Evolutionary conservation across 805 yeast genomes (phyloP).

Genomic region (Candida takata): DNA sequence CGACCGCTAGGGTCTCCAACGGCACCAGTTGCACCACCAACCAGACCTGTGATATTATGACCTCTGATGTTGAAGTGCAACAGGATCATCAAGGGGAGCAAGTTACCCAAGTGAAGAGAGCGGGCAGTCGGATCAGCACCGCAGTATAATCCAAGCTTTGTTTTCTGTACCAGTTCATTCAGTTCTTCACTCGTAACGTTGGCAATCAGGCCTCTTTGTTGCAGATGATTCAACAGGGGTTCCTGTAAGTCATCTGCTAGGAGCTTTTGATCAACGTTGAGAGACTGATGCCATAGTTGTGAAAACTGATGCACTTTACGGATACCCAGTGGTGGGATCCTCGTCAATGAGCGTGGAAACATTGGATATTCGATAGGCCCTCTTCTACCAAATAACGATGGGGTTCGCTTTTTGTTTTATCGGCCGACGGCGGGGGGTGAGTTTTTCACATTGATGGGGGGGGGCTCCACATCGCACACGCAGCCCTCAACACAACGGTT

Average conservation of each 20-base stretch:
- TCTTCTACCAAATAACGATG: too few relatives aligned
- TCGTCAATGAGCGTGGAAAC: too few relatives aligned
- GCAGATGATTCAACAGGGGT: slow-evolving; percentile 34
- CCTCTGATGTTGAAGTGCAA: slow-evolving; percentile 83
- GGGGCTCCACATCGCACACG: too few relatives aligned
- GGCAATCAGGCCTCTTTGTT: slow-evolving; percentile 41
- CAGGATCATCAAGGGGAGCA: slow-evolving; percentile 78
- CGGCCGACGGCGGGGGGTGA: too few relatives aligned
- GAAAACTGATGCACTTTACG: slow-evolving; percentile 1
- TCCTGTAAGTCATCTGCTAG: slow-evolving; percentile 26
- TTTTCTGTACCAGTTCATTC: slow-evolving; percentile 21
- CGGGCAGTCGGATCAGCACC: slow-evolving; percentile 96
- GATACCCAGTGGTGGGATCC: not conserved
- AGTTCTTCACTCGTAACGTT: slow-evolving; percentile 32
- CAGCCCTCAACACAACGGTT: too few relatives aligned
- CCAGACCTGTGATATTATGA: slow-evolving; percentile 73
- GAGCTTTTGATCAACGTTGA: slow-evolving; percentile 16
- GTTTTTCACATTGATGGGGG: too few relatives aligned
- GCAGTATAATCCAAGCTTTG: slow-evolving; percentile 61
- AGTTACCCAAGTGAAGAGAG: slow-evolving; percentile 85
- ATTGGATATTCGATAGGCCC: too few relatives aligned
- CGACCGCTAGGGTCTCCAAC: slow-evolving; percentile 98
- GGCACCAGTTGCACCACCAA: slow-evolving; percentile 93
- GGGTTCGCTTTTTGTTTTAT: too few relatives aligned
- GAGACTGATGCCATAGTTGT: slow-evolving; percentile 12